A percentile compares a stretch with the other conserved stretches of the same genome.
These are phyloP conservation scores for Royoungia palumana DNA, from an alignment of 768 basidiomycete species.

Conservation along the genomic window DNA sequence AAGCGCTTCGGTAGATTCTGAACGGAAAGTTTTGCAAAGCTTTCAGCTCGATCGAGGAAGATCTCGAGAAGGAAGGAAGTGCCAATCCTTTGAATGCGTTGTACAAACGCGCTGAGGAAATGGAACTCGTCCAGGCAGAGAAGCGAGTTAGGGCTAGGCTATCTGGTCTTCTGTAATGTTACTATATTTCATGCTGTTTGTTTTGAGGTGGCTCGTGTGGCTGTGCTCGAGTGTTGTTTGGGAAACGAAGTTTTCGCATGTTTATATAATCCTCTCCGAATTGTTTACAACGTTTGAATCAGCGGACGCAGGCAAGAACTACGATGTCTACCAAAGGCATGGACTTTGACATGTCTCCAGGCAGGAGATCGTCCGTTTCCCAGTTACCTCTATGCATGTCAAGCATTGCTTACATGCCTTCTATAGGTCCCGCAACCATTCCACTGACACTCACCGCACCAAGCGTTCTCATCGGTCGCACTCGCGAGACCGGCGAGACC, in stretches of 20 bases:
- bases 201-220: conserved; percentile 9
- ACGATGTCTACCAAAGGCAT: conserved; percentile 53
- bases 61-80: conserved; percentile 52
- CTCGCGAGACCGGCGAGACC: conserved; percentile 52
- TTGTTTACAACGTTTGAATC: conserved; percentile 10
- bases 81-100: conserved; percentile 54
- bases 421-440: conserved; percentile 65
- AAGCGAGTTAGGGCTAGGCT: conserved; percentile 52
- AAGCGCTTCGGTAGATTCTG: conserved; percentile 40
- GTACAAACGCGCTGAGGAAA: conserved; percentile 48
- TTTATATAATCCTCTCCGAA: conserved; percentile 21
- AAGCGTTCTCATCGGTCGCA: conserved; percentile 68
- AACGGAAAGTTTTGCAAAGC: conserved; percentile 57
- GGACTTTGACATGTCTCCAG: conserved; percentile 61
- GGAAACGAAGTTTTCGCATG: conserved; percentile 35
- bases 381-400: background rate
- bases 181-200: background rate
- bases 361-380: conserved; percentile 56
- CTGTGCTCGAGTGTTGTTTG: conserved; percentile 18
- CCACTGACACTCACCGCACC: conserved; percentile 73
- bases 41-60: conserved; percentile 53
- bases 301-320: conserved; percentile 4
- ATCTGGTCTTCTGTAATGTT: conserved; percentile 36
- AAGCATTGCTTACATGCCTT: conserved; percentile 5
- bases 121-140: conserved; percentile 57